These are phyloP conservation scores for Cryptococcus amylolentus DNA, from an alignment of 1,284 basidiomycete genomes.

Conservation along the genomic window DNA sequence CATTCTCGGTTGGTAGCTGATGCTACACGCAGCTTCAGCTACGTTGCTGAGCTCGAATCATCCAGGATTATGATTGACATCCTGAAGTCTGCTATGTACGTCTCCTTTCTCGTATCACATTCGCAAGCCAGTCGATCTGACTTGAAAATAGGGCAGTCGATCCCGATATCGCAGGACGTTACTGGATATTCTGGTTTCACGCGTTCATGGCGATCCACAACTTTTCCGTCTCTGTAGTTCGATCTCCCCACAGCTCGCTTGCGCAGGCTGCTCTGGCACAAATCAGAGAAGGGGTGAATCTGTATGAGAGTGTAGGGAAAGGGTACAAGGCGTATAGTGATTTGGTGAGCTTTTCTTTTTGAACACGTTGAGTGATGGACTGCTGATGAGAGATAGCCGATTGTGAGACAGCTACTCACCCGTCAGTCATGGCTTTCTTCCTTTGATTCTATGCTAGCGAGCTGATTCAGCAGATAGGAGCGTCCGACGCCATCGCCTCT, in stretches of 20 bases:
- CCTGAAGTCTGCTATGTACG: slow-evolving; percentile 5
- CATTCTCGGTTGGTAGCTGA: neutral
- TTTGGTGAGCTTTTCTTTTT: neutral
- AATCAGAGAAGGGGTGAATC: neutral
- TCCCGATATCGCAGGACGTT: slow-evolving; percentile 2
- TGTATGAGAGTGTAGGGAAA: neutral
- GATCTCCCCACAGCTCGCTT: slow-evolving; percentile 9
- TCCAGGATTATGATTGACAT: slow-evolving; percentile 10
- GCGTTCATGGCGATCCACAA: slow-evolving; percentile 15
- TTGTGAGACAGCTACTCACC: neutral
- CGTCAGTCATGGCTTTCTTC: neutral
- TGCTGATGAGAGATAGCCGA: neutral
- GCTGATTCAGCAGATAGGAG: neutral
- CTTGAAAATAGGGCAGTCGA: neutral
- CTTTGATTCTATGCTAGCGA: neutral
- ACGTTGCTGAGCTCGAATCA: slow-evolving; percentile 14
- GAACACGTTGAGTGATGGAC: neutral
- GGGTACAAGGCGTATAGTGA: neutral
- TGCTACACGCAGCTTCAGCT: slow-evolving; percentile 3
- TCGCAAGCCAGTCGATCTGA: neutral
- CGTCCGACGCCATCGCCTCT: neutral
- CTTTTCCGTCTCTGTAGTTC: slow-evolving; percentile 12
- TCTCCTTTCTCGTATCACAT: neutral
- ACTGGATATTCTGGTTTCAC: slow-evolving; percentile 17
- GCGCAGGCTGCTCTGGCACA: slow-evolving; percentile 7